Evolutionary conservation across 768 basidiomycete genomes (phyloP).

Genomic region (Collybia nuda): DNA sequence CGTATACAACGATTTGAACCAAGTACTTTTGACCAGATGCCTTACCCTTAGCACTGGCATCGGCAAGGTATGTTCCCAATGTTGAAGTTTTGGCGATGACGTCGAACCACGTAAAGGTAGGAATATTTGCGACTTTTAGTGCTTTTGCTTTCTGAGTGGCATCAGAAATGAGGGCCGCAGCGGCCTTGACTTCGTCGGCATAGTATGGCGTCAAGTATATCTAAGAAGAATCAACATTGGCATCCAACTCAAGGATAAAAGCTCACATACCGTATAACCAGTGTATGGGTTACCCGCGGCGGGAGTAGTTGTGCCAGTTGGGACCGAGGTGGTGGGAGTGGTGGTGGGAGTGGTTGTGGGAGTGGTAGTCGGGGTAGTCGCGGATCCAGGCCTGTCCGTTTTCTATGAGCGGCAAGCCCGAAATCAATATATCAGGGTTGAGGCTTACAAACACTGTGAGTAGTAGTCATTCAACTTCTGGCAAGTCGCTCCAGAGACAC

Average conservation of each 20-base stretch:
- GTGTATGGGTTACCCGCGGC: constrained; percentile 52
- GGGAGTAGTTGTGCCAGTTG: constrained; percentile 33
- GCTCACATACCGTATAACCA: constrained; percentile 39
- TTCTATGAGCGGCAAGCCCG: not conserved
- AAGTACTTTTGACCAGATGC: constrained; percentile 46
- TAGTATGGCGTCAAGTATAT: constrained; percentile 57
- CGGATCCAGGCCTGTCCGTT: constrained; percentile 12
- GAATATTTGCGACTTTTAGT: constrained; percentile 51
- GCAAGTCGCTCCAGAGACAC: constrained; percentile 36
- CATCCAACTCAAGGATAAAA: not conserved
- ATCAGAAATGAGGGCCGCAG: constrained; percentile 48
- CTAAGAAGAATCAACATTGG: constrained; percentile 20
- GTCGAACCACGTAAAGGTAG: constrained; percentile 66
- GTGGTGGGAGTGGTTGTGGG: constrained; percentile 17
- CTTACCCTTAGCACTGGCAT: constrained; percentile 45
- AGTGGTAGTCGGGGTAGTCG: constrained; percentile 16
- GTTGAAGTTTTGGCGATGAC: constrained; percentile 51
- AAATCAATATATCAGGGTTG: not conserved
- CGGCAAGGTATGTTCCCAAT: constrained; percentile 57
- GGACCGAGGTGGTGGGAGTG: constrained; percentile 21
- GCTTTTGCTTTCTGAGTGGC: constrained; percentile 51
- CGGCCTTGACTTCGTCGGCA: constrained; percentile 50
- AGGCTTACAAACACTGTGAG: constrained; percentile 40
- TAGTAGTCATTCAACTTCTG: constrained; percentile 33
- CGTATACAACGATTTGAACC: constrained; percentile 55